These are phyloP conservation scores for Leptographium radiaticola DNA, from an alignment of 2,329 filamentous ascomycete species.

Conservation along the genomic window DNA sequence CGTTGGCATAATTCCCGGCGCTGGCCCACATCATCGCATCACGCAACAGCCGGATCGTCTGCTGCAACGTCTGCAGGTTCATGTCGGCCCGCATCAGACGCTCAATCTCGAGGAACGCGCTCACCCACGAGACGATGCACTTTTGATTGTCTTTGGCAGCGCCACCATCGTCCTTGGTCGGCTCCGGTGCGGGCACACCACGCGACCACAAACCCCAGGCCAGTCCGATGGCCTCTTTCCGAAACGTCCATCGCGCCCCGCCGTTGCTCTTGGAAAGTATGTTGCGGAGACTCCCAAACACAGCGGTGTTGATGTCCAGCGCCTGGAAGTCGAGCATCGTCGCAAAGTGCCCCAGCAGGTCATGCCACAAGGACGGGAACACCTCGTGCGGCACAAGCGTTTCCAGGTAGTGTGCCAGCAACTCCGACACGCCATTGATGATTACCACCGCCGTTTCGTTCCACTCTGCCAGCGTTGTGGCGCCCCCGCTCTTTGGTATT, in stretches of 20 bases:
- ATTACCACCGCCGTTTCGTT: conserved; percentile 64
- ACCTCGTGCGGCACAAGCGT: conserved; percentile 51
- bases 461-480: conserved; percentile 44
- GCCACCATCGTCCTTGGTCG: neutral
- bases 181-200: conserved; percentile 40
- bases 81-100: conserved; percentile 55
- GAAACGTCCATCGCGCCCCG: conserved; percentile 29
- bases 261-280: conserved; percentile 42
- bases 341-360: conserved; percentile 57
- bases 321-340: conserved; percentile 47
- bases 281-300: conserved; percentile 53
- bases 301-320: conserved; percentile 59
- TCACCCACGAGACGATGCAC: conserved; percentile 74
- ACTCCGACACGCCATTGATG: conserved; percentile 55
- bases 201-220: conserved; percentile 61
- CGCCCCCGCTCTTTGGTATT: conserved; percentile 22
- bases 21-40: conserved; percentile 59
- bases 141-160: conserved; percentile 56
- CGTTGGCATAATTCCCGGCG: conserved; percentile 53
- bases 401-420: conserved; percentile 66
- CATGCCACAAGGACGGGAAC: conserved; percentile 64
- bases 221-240: conserved; percentile 39
- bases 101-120: conserved; percentile 65
- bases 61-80: conserved; percentile 45
- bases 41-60: conserved; percentile 59